Evolutionary conservation across 805 yeast species (phyloP), one percentile per base, ranked within the genome.

Genomic region (Maudiozyma barnettii): DNA sequence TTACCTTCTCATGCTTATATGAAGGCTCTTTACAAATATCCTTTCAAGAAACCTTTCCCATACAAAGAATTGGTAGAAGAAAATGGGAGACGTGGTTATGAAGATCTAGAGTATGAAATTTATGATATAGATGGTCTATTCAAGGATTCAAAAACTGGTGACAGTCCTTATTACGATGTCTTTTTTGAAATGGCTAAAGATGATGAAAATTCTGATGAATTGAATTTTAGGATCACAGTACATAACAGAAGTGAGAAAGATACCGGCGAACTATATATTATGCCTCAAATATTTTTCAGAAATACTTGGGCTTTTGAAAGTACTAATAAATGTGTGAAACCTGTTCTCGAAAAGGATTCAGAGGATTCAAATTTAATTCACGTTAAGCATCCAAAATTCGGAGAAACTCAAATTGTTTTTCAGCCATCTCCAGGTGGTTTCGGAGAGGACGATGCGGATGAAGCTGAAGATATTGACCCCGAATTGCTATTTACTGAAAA

Each of bases 1-100:
- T 85, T 95, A 10, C 97, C 97, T 5, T 77, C 96, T 6, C 96
- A 89, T 67, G 82, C 95, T 31, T 89, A 90, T 68, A 84, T 87
- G 84, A 89, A 90, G 70, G 87, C 82, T 55, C 72, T 87, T 49
- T 89, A 89, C 76, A 90, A 90, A 71, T 89, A 89, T 63, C 96
- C 97, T 13, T 95, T 87, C 53, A 70, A 72, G 37, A 78, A 79
- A 67, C 48, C 62, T n/a, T 89, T 77, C 65, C 97, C 97, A 1
- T 89, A 89, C 66, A 74, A 84, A 60, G 74, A 88, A 57, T 70
- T 89, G 59, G 76, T 84, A 29, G 77, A 75, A 46, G 84, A 79
- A 56, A 86, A 84, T 58, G 81, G 75, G 13, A 73, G 77, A 54
- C 71, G 95, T 50, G 68, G 81, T 21, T 79, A 89, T 50, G 57